These are phyloP conservation scores for Dryas alaskensis DNA, from an alignment of 306 rosid genomes.

Conservation along the genomic window DNA sequence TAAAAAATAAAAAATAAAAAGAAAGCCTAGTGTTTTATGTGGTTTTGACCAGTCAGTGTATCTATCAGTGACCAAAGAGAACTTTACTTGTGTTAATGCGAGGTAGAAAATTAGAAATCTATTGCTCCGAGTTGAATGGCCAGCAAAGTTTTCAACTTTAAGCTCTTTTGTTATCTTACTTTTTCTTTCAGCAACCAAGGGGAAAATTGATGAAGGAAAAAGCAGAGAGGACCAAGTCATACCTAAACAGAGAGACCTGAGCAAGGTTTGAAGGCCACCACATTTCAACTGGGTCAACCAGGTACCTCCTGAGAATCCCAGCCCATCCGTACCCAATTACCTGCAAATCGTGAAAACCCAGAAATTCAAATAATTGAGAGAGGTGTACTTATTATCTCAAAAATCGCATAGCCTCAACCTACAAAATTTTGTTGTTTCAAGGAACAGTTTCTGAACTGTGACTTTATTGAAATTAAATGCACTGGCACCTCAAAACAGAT, in stretches of 20 bases:
- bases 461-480: too few relatives aligned
- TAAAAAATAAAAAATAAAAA: not conserved
- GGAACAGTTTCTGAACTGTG: not conserved
- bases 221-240: slow-evolving; percentile 17
- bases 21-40: not conserved
- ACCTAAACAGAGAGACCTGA: slow-evolving; percentile 98
- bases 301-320: slow-evolving; percentile 86
- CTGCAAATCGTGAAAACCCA: slow-evolving; percentile 37
- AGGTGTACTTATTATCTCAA: not conserved
- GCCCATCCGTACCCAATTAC: slow-evolving; percentile 99
- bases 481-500: too few relatives aligned
- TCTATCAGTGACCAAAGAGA: not conserved
- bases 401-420: not conserved
- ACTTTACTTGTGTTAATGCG: too few relatives aligned
- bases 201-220: slow-evolving; percentile 3
- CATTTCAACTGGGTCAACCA: slow-evolving; percentile 97
- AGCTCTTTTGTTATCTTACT: not conserved
- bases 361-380: not conserved
- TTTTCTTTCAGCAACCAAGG: slow-evolving; percentile 15
- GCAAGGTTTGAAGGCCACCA: slow-evolving; percentile 99
- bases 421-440: not conserved
- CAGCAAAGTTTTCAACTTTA: not conserved
- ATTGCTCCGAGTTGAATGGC: not conserved
- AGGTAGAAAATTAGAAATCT: too few relatives aligned
- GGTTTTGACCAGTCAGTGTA: slow-evolving; percentile 1